These are phyloP conservation scores for Fusarium torreyae DNA, from an alignment of 2,329 filamentous ascomycete species.

Conservation along the genomic window DNA sequence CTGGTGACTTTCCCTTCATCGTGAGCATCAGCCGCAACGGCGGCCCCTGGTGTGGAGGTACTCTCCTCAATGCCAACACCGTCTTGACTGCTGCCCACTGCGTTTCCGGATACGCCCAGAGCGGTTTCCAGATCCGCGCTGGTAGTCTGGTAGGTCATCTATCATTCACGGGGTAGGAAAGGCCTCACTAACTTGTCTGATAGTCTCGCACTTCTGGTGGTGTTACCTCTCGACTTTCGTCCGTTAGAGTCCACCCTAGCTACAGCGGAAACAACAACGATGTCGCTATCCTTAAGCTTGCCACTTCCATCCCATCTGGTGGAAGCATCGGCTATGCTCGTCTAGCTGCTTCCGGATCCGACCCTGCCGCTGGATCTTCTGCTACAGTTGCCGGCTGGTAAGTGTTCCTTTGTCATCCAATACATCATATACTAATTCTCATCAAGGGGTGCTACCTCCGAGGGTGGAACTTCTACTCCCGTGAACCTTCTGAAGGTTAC, in stretches of 20 bases:
- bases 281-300: conserved; percentile 52
- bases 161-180: background rate
- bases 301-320: conserved; percentile 33
- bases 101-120: conserved; percentile 28
- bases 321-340: conserved; percentile 46
- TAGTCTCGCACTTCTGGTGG: conserved; percentile 50
- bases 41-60: conserved; percentile 51
- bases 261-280: conserved; percentile 48
- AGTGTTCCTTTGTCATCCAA: background rate
- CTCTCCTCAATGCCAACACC: conserved; percentile 51
- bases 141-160: conserved; percentile 43
- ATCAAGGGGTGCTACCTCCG: conserved; percentile 43
- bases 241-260: conserved; percentile 45
- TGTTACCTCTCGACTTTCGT: conserved; percentile 44
- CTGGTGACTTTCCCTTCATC: conserved; percentile 54
- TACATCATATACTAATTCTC: conserved; percentile 1
- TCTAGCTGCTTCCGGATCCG: conserved; percentile 46
- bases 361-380: conserved; percentile 43
- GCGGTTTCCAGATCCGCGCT: conserved; percentile 48
- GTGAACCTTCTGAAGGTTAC: conserved; percentile 51
- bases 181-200: background rate
- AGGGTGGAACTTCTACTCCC: conserved; percentile 33
- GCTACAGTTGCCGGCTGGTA: conserved; percentile 51
- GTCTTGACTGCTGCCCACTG: conserved; percentile 55
- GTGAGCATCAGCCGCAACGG: conserved; percentile 43